phyloP scores from a whole-genome alignment of 345 rosid genomes.

The Populus euphratica region DNA sequence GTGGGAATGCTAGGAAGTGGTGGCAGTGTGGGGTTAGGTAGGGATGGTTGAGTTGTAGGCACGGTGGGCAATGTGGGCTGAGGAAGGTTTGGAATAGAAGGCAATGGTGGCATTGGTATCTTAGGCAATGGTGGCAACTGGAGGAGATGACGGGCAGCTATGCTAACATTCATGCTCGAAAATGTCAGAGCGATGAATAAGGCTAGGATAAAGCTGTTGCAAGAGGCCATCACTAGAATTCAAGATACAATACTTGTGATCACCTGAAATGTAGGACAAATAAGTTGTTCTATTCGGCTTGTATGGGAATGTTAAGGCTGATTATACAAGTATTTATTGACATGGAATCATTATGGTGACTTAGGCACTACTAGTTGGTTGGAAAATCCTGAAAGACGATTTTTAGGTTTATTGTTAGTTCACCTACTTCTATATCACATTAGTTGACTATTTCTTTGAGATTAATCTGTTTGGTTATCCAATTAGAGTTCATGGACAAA shows the following conservation, averaged over 20 bases:
- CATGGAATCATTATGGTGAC: neutral
- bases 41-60: neutral
- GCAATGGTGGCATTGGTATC: constrained; percentile 12
- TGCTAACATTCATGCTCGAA: constrained; percentile 3
- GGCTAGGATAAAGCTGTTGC: constrained; percentile 2
- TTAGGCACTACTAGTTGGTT: neutral
- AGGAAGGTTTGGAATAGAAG: constrained; percentile 1
- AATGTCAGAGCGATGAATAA: constrained; percentile 13
- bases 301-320: neutral
- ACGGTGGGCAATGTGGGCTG: constrained; percentile 10
- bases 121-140: constrained; percentile 19
- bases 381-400: neutral
- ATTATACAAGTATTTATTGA: neutral
- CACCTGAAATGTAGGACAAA: neutral
- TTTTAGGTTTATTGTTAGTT: neutral
- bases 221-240: neutral
- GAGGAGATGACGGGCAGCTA: constrained; percentile 32
- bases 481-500: neutral
- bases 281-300: neutral
- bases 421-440: neutral
- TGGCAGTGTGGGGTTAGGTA: neutral
- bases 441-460: neutral
- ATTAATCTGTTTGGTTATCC: neutral
- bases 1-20: constrained; percentile 22
- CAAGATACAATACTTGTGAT: neutral